Evolutionary conservation across 1,284 basidiomycete genomes (phyloP).

Genomic region (Ceratobasidium papillatum): DNA sequence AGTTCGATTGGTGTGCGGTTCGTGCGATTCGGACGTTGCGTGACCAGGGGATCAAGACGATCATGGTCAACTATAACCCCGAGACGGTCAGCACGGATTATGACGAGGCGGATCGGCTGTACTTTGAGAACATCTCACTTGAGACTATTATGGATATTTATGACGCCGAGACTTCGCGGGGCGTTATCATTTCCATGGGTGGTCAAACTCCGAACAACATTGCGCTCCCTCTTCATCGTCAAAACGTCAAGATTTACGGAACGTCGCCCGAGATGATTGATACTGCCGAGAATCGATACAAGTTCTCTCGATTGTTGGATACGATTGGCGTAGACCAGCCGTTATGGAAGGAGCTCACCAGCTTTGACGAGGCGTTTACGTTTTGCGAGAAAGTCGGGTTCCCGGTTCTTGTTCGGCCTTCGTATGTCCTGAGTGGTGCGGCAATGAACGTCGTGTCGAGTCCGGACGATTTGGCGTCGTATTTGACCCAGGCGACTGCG

Average conservation of each 20-base stretch:
- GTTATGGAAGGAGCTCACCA: constrained; percentile 95
- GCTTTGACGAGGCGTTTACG: constrained; percentile 83
- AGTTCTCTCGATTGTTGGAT: constrained; percentile 97
- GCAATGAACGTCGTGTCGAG: constrained; percentile 99
- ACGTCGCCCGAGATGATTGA: constrained; percentile 99
- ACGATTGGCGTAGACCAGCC: constrained; percentile 99
- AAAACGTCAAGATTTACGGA: constrained; percentile 98
- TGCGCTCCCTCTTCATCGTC: constrained; percentile 89
- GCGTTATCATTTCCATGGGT: constrained; percentile 97
- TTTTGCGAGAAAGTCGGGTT: constrained; percentile 95
- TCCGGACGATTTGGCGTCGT: constrained; percentile 87
- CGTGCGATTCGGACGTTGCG: constrained; percentile 95
- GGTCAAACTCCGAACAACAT: constrained; percentile 99
- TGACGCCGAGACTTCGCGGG: constrained; percentile 87
- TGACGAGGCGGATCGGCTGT: constrained; percentile 97
- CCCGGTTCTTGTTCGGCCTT: constrained; percentile 95
- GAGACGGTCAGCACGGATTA: constrained; percentile 99
- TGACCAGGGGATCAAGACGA: constrained; percentile 91
- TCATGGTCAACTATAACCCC: constrained; percentile 99
- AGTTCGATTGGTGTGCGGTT: constrained; percentile 99
- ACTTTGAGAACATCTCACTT: constrained; percentile 98
- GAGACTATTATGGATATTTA: constrained; percentile 98
- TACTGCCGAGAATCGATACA: constrained; percentile 98
- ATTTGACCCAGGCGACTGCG: constrained; percentile 94
- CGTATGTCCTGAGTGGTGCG: constrained; percentile 97